A percentile compares a stretch with the other conserved stretches of the same genome.
These are phyloP conservation scores for Phytophthora vignae DNA, from an alignment of 352 stramenopile genomes.

Conservation along the genomic window DNA sequence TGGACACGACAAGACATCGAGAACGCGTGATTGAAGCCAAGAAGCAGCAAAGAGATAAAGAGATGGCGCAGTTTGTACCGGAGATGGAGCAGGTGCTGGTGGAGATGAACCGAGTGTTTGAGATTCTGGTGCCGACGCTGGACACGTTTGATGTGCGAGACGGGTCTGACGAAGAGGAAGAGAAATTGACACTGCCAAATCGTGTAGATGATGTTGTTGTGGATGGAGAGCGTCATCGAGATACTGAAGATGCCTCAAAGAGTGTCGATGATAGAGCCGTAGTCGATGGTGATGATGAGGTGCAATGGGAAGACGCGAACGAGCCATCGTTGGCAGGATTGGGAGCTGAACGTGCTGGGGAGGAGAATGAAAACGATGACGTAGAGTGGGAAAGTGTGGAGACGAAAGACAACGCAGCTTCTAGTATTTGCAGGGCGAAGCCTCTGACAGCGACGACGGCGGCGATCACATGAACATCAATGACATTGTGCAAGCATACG, in stretches of 20 bases:
- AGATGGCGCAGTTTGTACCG: conserved; percentile 58
- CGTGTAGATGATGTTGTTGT: not conserved
- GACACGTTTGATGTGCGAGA: conserved; percentile 60
- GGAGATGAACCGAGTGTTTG: conserved; percentile 81
- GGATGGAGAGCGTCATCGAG: not conserved
- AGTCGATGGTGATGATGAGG: conserved; percentile 22
- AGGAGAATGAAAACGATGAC: conserved; percentile 20
- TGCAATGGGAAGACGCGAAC: conserved; percentile 38
- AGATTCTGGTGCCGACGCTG: conserved; percentile 78
- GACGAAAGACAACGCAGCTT: not conserved
- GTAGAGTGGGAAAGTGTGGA: conserved; percentile 36
- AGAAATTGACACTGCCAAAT: not conserved
- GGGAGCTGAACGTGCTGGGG: not conserved
- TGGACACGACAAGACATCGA: conserved; percentile 19
- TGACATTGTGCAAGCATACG: conserved; percentile 80
- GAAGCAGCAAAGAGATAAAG: conserved; percentile 41
- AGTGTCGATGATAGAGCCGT: not conserved
- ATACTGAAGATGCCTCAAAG: not conserved
- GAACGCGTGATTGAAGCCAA: conserved; percentile 37
- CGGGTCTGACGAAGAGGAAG: conserved; percentile 1
- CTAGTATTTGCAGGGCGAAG: not conserved
- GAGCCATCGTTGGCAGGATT: conserved; percentile 5
- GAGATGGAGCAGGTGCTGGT: conserved; percentile 74
- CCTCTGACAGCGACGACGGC: conserved; percentile 14
- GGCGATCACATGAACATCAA: conserved; percentile 75